Conservation (phyloP, 208 protist species). For the Herpetomonas samuelpessoai region DNA sequence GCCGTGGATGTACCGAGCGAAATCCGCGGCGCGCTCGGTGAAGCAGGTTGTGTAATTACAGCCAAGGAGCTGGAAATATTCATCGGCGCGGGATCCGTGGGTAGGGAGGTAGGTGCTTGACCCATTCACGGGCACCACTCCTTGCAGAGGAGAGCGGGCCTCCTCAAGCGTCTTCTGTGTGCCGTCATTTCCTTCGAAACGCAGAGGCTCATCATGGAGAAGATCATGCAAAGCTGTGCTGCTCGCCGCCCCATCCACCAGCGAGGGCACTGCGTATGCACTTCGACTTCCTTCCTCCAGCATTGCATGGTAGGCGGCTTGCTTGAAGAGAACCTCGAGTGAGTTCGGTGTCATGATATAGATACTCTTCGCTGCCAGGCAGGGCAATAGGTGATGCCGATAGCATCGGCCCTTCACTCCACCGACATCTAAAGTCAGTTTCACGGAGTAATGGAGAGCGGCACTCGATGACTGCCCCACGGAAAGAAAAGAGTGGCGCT, state of each 20-base stretch:
- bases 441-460: no score
- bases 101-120: conserved; percentile 41
- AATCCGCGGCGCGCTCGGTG: not conserved
- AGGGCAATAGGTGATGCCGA: conserved; percentile 12
- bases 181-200: not conserved
- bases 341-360: conserved; percentile 9
- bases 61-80: conserved; percentile 31
- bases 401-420: conserved; percentile 13
- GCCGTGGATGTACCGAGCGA: conserved; percentile 15
- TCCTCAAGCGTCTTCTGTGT: no score
- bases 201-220: no score
- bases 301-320: conserved; percentile 11
- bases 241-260: not conserved
- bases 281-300: no score
- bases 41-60: conserved; percentile 36
- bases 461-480: no score
- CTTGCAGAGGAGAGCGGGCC: not conserved
- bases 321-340: conserved; percentile 10
- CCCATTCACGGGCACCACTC: conserved; percentile 18
- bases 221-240: not conserved
- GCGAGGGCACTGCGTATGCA: not conserved
- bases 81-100: conserved; percentile 10
- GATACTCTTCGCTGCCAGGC: conserved; percentile 7
- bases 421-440: not conserved
- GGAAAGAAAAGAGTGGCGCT: not conserved